Percentiles rank a stretch among this genome's conserved stretches.
These are phyloP conservation scores for Trypethelium eluteriae DNA, from an alignment of 495 filamentous ascomycete species.

Conservation along the genomic window DNA sequence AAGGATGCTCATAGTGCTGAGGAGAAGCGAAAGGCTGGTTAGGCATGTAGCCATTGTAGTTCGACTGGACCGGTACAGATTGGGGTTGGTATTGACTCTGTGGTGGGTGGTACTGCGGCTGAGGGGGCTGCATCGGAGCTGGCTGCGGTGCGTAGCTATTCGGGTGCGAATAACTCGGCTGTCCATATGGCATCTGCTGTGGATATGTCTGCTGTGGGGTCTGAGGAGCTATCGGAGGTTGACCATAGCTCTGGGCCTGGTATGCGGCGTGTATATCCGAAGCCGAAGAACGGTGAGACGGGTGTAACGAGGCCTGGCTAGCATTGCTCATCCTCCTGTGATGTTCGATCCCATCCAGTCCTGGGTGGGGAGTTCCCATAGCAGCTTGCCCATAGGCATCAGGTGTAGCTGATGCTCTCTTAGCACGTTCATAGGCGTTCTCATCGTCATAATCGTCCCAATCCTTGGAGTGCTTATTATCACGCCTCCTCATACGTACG, in stretches of 20 bases:
- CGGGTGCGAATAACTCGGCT: conserved; percentile 18
- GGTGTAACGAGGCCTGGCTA: conserved; percentile 39
- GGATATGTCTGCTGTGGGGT: conserved; percentile 30
- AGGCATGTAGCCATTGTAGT: conserved; percentile 15
- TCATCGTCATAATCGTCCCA: conserved; percentile 61
- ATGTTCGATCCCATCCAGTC: conserved; percentile 41
- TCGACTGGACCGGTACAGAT: neutral
- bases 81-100: conserved; percentile 23
- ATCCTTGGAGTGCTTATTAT: conserved; percentile 54
- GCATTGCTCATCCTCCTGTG: conserved; percentile 70
- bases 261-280: conserved; percentile 37
- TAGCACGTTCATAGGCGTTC: conserved; percentile 46
- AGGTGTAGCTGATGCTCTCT: conserved; percentile 49
- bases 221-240: conserved; percentile 36
- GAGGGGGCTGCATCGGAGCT: conserved; percentile 17
- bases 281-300: conserved; percentile 38
- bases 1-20: conserved; percentile 11
- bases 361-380: conserved; percentile 39
- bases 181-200: conserved; percentile 31
- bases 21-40: conserved; percentile 12
- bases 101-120: conserved; percentile 28
- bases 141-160: conserved; percentile 1
- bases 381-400: conserved; percentile 49
- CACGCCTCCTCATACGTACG: conserved; percentile 90
- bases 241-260: conserved; percentile 27